Conservation (phyloP, 306 rosid species). For the Pterocarpus santalinus region DNA sequence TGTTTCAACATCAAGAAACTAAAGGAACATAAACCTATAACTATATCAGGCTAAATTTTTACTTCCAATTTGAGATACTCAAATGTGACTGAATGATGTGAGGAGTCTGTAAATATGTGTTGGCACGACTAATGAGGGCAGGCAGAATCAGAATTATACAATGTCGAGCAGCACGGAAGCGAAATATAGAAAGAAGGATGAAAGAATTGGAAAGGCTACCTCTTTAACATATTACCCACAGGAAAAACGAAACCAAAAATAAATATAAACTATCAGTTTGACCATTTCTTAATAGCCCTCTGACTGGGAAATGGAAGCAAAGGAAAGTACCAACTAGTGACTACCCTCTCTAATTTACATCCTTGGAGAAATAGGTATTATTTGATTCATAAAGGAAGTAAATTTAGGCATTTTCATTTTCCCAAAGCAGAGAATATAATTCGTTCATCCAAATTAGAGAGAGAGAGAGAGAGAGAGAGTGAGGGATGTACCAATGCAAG, state of each 20-base stretch:
- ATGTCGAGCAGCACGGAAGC: too few relatives aligned
- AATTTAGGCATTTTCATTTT: slow-evolving; percentile 1
- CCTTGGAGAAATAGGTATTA: not conserved
- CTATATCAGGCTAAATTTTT: not conserved
- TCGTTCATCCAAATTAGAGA: slow-evolving; percentile 5
- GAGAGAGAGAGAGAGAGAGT: slow-evolving; percentile 16
- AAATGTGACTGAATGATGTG: not conserved
- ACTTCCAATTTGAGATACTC: not conserved
- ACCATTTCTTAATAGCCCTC: too few relatives aligned
- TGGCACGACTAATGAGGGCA: too few relatives aligned
- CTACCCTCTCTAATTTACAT: not conserved
- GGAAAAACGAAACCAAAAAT: too few relatives aligned
- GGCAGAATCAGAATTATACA: too few relatives aligned
- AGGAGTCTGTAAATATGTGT: too few relatives aligned
- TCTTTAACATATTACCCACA: too few relatives aligned
- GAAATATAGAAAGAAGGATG: too few relatives aligned
- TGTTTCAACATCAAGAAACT: slow-evolving; percentile 7
- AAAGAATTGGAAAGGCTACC: too few relatives aligned
- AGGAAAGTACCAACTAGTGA: not conserved
- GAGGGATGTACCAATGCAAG: slow-evolving; percentile 78
- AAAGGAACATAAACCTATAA: not conserved
- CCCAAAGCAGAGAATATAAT: not conserved
- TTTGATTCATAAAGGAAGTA: not conserved
- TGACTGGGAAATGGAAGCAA: not conserved
- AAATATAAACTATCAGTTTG: too few relatives aligned